These are phyloP conservation scores for Bolboschoenus planiculmis DNA, from an alignment of 176 grass and related monocot species.

Conservation along the genomic window DNA sequence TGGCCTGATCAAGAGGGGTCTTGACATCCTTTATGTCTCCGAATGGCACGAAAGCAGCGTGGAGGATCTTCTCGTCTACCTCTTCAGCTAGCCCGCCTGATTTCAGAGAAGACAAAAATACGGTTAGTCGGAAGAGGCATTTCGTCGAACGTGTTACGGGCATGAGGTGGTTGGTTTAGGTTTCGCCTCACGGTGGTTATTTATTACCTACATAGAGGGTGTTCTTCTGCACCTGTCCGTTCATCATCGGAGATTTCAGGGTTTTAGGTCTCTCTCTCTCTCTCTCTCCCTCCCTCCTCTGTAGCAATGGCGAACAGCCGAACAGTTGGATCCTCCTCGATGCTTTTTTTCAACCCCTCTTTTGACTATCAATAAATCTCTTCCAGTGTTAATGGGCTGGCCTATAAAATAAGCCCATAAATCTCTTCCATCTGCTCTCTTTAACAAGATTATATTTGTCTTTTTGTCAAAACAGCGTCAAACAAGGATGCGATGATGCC, in stretches of 20 bases:
- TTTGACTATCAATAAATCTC: not conserved
- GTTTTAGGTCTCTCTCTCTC: slow-evolving; percentile 6
- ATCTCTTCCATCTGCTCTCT: not conserved
- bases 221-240: slow-evolving; percentile 83
- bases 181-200: too few species aligned
- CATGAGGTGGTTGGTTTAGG: not conserved
- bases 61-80: slow-evolving; percentile 91
- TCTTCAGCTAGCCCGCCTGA: slow-evolving; percentile 88
- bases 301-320: not conserved
- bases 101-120: not conserved
- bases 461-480: not conserved
- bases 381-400: not conserved
- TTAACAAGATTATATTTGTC: not conserved
- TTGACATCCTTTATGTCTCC: slow-evolving; percentile 98
- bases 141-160: slow-evolving; percentile 45
- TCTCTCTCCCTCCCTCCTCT: not conserved
- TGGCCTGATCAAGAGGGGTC: slow-evolving; percentile 91
- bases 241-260: slow-evolving; percentile 37
- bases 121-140: slow-evolving; percentile 3
- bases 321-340: slow-evolving; percentile 8
- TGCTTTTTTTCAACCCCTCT: not conserved
- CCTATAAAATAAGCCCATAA: not conserved
- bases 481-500: too few species aligned
- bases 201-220: slow-evolving; percentile 93
- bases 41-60: slow-evolving; percentile 94